These are phyloP conservation scores for Myriosclerotinia scirpicola DNA, from an alignment of 2,329 filamentous ascomycete genomes.

Conservation along the genomic window DNA sequence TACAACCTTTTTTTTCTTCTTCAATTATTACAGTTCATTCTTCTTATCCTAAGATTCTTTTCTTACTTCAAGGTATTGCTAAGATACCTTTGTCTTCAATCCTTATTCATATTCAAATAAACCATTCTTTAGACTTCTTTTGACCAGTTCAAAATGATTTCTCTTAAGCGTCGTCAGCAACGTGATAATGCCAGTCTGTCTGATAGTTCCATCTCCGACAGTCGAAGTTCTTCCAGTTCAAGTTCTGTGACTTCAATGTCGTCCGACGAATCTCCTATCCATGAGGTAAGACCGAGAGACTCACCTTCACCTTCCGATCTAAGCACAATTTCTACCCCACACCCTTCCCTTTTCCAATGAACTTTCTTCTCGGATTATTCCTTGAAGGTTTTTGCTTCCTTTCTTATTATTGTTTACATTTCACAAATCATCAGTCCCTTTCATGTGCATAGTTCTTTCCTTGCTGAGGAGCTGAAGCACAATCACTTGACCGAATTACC, in stretches of 20 bases:
- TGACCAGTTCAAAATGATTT: not conserved
- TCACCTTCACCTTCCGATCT: too few relatives aligned
- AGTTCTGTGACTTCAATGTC: not conserved
- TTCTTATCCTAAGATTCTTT: not conserved
- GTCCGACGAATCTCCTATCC: not conserved
- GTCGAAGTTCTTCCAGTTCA: not conserved
- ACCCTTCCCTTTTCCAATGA: too few relatives aligned
- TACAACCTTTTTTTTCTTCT: not conserved
- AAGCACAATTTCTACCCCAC: not conserved
- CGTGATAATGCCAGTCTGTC: not conserved
- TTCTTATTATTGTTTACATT: not conserved
- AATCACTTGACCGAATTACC: not conserved
- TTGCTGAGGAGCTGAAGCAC: not conserved
- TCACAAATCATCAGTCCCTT: not conserved
- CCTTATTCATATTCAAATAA: not conserved
- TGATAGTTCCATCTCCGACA: not conserved
- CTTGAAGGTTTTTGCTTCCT: not conserved
- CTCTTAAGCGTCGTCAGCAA: not conserved
- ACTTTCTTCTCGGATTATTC: not conserved
- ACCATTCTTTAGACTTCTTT: not conserved
- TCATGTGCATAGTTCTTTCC: not conserved
- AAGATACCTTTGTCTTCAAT: not conserved
- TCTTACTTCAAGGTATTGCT: not conserved
- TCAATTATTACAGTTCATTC: slow-evolving; percentile 1
- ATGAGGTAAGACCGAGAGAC: not conserved